Conservation (phyloP, 306 rosid genomes). For the Benincasa hispida region DNA sequence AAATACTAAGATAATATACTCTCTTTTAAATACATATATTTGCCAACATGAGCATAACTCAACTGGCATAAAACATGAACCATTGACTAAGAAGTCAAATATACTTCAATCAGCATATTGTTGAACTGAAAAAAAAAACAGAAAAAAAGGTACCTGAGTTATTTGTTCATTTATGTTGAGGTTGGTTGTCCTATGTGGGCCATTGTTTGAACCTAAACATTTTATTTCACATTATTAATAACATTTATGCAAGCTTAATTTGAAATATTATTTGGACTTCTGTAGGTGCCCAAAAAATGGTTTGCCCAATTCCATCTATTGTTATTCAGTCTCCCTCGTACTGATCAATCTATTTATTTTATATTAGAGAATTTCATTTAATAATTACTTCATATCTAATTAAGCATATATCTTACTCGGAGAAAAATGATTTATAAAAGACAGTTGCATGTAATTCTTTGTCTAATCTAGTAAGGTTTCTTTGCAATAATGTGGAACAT, state of each 20-base stretch:
- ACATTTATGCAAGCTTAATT: background rate
- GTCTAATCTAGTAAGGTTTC: background rate
- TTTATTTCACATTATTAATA: constrained; percentile 4
- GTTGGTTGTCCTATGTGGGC: constrained; percentile 54
- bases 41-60: too few relatives aligned
- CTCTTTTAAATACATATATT: background rate
- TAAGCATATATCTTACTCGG: background rate
- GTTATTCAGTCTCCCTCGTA: background rate
- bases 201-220: constrained; percentile 56
- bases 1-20: background rate
- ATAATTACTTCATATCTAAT: background rate
- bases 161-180: constrained; percentile 55
- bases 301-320: background rate
- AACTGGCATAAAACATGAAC: too few relatives aligned
- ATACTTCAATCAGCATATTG: too few relatives aligned
- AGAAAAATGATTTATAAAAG: background rate
- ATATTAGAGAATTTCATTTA: background rate
- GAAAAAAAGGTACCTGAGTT: constrained; percentile 46
- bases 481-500: background rate
- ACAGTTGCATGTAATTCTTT: background rate
- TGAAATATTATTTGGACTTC: background rate
- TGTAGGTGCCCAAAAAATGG: background rate
- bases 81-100: too few relatives aligned
- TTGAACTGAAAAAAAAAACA: too few relatives aligned
- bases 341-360: background rate